These are phyloP conservation scores for Tolypocladium ovalisporum DNA, from an alignment of 2,329 filamentous ascomycete genomes.

Conservation along the genomic window DNA sequence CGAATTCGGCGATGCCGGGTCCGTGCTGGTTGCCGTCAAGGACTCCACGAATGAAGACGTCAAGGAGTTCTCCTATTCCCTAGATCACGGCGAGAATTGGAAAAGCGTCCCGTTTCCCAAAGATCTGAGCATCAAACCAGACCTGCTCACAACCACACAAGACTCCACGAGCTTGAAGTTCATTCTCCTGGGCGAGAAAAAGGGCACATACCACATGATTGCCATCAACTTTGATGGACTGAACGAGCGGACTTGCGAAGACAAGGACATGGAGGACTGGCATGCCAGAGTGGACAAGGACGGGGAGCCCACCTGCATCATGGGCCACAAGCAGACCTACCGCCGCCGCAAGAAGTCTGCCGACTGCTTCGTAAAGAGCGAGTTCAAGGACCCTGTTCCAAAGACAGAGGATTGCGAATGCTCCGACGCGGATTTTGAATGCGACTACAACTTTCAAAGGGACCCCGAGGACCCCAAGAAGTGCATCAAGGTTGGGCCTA, in stretches of 20 bases:
- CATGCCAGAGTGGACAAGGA: conserved; percentile 71
- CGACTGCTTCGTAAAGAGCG: conserved; percentile 78
- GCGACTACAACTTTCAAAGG: conserved; percentile 81
- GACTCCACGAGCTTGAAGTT: conserved; percentile 94
- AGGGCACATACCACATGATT: conserved; percentile 52
- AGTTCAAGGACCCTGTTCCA: conserved; percentile 69
- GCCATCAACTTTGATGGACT: conserved; percentile 76
- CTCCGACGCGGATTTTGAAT: conserved; percentile 80
- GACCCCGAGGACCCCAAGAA: conserved; percentile 51
- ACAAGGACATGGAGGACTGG: conserved; percentile 80
- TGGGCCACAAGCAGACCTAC: conserved; percentile 91
- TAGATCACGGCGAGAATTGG: conserved; percentile 87
- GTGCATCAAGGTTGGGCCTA: conserved; percentile 53
- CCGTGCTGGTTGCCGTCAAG: conserved; percentile 71
- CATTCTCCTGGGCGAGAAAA: conserved; percentile 56
- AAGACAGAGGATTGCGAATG: conserved; percentile 70
- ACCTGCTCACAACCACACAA: conserved; percentile 73
- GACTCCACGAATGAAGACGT: conserved; percentile 57
- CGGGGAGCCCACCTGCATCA: conserved; percentile 75
- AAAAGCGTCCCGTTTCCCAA: conserved; percentile 56
- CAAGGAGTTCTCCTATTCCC: conserved; percentile 58
- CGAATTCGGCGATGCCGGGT: conserved; percentile 90
- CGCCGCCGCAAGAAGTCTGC: conserved; percentile 74
- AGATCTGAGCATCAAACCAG: conserved; percentile 56
- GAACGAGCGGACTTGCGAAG: conserved; percentile 67